A percentile compares a stretch with the other conserved stretches of the same genome.
Evolutionary conservation across 164 flowering plant genomes (phyloP).

Genomic region (Cinnamomum chago): DNA sequence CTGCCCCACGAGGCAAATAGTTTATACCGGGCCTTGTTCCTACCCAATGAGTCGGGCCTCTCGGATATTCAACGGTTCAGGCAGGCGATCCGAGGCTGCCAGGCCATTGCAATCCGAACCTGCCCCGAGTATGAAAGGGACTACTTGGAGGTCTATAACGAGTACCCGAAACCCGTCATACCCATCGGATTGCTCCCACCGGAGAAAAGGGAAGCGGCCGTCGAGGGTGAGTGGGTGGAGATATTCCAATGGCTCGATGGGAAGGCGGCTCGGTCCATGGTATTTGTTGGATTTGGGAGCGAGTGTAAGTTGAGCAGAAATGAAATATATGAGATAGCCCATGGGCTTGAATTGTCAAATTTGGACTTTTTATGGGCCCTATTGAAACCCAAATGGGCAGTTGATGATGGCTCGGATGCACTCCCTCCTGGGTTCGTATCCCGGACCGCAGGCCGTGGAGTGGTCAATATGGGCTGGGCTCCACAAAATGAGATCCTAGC

Average conservation of each 20-base stretch:
- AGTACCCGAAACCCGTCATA: constrained; percentile 39
- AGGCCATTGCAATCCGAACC: constrained; percentile 37
- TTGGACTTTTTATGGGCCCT: constrained; percentile 55
- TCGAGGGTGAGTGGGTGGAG: constrained; percentile 23
- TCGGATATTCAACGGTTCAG: constrained; percentile 29
- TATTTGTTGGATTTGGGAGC: constrained; percentile 55
- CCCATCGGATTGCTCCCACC: constrained; percentile 46
- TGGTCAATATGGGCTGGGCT: constrained; percentile 42
- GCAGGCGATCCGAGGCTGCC: constrained; percentile 22
- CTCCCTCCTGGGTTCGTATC: constrained; percentile 37
- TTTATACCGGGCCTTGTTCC: not conserved
- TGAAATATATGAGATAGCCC: constrained; percentile 38
- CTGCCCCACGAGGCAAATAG: constrained; percentile 11
- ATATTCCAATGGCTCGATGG: constrained; percentile 41
- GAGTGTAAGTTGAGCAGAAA: constrained; percentile 34
- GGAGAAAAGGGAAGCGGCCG: not conserved
- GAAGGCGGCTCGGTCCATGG: constrained; percentile 26
- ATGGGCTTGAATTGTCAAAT: constrained; percentile 47
- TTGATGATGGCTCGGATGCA: constrained; percentile 5
- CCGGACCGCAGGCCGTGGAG: constrained; percentile 27
- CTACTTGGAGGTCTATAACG: constrained; percentile 34
- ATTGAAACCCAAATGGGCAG: constrained; percentile 9
- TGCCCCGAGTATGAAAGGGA: constrained; percentile 51
- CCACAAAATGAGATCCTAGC: constrained; percentile 48
- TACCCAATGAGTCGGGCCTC: constrained; percentile 16